A percentile compares a stretch with the other conserved stretches of the same genome.
These are phyloP conservation scores for Fremontodendron californicum DNA, from an alignment of 345 rosid species.

Conservation along the genomic window DNA sequence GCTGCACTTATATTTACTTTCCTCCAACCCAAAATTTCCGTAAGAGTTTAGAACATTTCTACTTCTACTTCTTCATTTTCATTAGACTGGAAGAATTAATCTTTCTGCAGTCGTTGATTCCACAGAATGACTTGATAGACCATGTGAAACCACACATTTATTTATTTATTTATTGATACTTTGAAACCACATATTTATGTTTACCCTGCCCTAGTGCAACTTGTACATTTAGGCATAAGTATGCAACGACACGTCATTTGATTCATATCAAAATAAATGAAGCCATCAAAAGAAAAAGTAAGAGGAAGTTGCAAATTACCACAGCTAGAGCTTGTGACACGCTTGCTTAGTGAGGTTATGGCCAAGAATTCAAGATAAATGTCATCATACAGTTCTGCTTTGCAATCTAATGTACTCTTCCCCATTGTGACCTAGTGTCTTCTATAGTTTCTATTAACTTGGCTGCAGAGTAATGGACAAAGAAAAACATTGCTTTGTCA, in stretches of 20 bases:
- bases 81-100: neutral
- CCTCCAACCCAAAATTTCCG: neutral
- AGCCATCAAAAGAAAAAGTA: neutral
- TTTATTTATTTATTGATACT: neutral
- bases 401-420: neutral
- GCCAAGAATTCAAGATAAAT: neutral
- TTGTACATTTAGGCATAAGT: neutral
- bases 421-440: neutral
- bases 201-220: neutral
- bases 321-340: neutral
- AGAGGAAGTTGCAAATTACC: neutral
- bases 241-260: neutral
- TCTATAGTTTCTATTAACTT: neutral
- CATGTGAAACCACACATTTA: neutral
- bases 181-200: neutral
- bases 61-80: neutral
- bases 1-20: neutral
- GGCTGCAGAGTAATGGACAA: neutral
- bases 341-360: neutral
- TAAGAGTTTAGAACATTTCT: neutral
- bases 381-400: neutral
- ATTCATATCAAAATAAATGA: neutral
- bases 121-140: neutral
- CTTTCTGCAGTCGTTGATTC: neutral
- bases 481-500: neutral